These are phyloP conservation scores for Eucalyptus lansdowneana DNA, from an alignment of 345 rosid genomes.

Conservation along the genomic window DNA sequence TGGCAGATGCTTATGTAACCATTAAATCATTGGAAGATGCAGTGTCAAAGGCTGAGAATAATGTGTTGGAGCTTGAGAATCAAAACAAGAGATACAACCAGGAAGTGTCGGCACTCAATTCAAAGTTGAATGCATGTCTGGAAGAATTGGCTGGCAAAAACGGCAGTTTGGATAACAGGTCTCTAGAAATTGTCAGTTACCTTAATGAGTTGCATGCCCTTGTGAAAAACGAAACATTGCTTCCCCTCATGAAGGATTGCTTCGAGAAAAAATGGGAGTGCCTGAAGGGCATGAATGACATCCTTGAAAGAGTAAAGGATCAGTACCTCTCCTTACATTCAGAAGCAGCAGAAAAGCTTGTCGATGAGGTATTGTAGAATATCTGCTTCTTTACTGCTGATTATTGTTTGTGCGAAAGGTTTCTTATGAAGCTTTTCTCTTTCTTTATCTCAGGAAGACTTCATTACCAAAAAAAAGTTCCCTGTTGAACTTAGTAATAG, in stretches of 20 bases:
- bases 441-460: constrained; percentile 24
- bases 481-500: constrained; percentile 16
- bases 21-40: constrained; percentile 53
- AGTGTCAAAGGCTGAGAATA: constrained; percentile 36
- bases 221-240: constrained; percentile 39
- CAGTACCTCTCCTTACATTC: constrained; percentile 11
- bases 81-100: constrained; percentile 44
- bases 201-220: constrained; percentile 42
- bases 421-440: not conserved
- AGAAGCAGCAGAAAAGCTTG: constrained; percentile 9
- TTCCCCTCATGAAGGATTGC: constrained; percentile 31
- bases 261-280: constrained; percentile 37
- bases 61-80: constrained; percentile 36
- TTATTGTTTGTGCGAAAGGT: not conserved
- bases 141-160: constrained; percentile 67
- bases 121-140: constrained; percentile 63
- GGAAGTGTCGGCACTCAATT: constrained; percentile 48
- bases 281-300: constrained; percentile 47
- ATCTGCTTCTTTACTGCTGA: not conserved
- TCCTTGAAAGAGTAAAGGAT: constrained; percentile 28
- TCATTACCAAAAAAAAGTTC: constrained; percentile 10
- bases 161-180: constrained; percentile 41
- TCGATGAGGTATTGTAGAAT: constrained; percentile 29
- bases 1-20: constrained; percentile 34
- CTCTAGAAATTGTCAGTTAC: constrained; percentile 37